Base-by-base conservation (phyloP, 345 rosid species). In the Populus deltoides region DNA sequence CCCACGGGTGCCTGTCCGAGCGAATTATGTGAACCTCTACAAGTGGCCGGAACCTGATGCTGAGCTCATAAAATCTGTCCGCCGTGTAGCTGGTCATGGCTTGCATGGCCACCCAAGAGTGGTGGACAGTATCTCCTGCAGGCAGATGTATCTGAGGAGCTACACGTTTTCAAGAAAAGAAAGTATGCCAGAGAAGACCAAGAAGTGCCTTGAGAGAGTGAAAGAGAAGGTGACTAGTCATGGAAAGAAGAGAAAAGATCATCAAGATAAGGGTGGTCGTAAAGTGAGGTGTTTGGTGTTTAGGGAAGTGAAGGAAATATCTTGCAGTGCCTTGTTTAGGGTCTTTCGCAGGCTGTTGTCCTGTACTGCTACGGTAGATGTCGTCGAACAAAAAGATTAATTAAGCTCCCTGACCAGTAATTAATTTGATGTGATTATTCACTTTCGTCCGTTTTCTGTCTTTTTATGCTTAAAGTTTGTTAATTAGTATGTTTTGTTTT, bases 1-100 rank as follows among this genome's bases (percentile, higher is more conserved):
- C 81, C 88, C 94, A 7, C 90, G 90, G 20, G 68, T 86, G 63
- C 90, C 90, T 1, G 88, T 91, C 18, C 88, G 96, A 27, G 86
- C 92, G 74, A 85, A 90, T 1, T 92, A 89, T 69, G 89, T 88
- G 11, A 92, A 90, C 80, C 83, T 81, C 80, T 7, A 77, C 77
- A 77, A 59, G 74, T 72, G 83, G 80, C 74, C 83, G 51, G 84
- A 81, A 49, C 73, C 84, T 17, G 84, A 81, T 7, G 61, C 45
- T 0, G 84, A 81, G 81, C 61, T 73, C 75, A 73, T 77, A 59
- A 81, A 76, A 36, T 68, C 84, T 11, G 84, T 77, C 78, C 84
- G 75, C 71, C 78, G 81, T 1, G 79, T 76, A n/a, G 80, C 73
- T 51, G 75, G 75, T 38, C 80, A 71, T 31, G 80, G 82, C 0